Base-by-base conservation (phyloP, 2,329 filamentous ascomycete species). In the Monilinia fructigena region DNA sequence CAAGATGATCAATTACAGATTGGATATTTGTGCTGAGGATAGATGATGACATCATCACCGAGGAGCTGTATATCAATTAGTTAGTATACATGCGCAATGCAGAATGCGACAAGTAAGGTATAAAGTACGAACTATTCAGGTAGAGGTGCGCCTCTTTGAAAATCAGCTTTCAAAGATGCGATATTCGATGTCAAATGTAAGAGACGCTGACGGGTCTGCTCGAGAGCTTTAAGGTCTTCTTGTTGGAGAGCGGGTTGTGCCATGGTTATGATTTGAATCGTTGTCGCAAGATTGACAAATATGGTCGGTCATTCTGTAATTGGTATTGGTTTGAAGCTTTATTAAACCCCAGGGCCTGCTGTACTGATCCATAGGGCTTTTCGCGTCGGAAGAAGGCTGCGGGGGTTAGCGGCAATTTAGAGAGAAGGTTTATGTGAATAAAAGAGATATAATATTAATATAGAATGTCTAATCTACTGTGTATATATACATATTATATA, bases 21-120 rank as follows among this genome's bases (percentile, higher is more conserved):
- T 83, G 80, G 50, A 95, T 84, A 76, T 91, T 91, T 70, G 84
- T 84, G 70, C 89, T 87, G 63, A 93, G 84, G 75, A 93, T 91
- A 70, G 84, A 83, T 54, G 88, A 83, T 58, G 88, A 89, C n/a
- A 86, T 85, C 76, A 92, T 88, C 58, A 93, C 82, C 18, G 89
- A 91, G 55, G 86, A 83, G 74, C 90, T 92, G 70, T 35, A 4
- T 35, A 38, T 23, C 20, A 50, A 55, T 35, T 45, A 59, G n/a
- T 70, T n/a, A 73, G 66, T 60, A 58, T 65, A n/a, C 16, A 40
- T 23, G 35, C 14, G 23, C 28, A 54, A 40, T 11, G 5, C n/a
- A 53, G 20, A 31, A n/a, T 40, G 61, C 38, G 40, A 47, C 28
- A 48, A 45, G 47, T 7, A 42, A 42, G 38, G 28, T 26, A 35